Evolutionary conservation across 2,329 filamentous ascomycete genomes (phyloP), one percentile per base, ranked within the genome.

Genomic region (Passalora sequoiae): DNA sequence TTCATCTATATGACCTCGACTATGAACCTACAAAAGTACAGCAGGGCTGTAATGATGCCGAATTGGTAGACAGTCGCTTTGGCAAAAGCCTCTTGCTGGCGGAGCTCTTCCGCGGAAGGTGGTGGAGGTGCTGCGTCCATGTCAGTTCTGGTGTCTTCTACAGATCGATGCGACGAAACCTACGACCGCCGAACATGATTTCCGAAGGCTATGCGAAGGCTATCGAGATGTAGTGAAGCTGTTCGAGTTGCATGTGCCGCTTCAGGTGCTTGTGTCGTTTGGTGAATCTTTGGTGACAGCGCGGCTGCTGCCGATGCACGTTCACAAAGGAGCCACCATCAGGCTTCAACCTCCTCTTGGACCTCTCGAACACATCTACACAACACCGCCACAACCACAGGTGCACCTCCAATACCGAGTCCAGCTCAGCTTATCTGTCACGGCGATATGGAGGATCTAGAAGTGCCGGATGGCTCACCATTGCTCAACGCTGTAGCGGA

Each of bases 1-100:
- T 12, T 19, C 15, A 12, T 6, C 6, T 20, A 10, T 17, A 4
- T 9, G 15, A 24, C 6, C 1, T 4, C 20, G 22, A 15, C 4
- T 7, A 2, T 2, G 9, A 2, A 63, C 84, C 44, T 79, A 92
- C 86, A 87, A 48, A 92, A 69, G 64, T 91, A 91, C 37, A 92
- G 75, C 38, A 85, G 66, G 28, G 82, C 72, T 51, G 81, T 81
- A 12, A 80, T 79, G 28, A 78, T 75, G 43, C 83, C 62, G 50
- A 83, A 83, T 58, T 74, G 75, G 69, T 84, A 80, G 55, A 91
- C 71, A 38, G 81, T 84, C 56, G 75, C 73, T 59, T 70, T 71
- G 38, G 86, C 84, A 64, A 83, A 77, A 47, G 73, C 71, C 73
- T 89, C 84, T 64, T 81, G 75, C 39, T 58, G 50, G 61, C 75